Conservation (phyloP, 306 rosid species). For the Dalbergia cochinchinensis region DNA sequence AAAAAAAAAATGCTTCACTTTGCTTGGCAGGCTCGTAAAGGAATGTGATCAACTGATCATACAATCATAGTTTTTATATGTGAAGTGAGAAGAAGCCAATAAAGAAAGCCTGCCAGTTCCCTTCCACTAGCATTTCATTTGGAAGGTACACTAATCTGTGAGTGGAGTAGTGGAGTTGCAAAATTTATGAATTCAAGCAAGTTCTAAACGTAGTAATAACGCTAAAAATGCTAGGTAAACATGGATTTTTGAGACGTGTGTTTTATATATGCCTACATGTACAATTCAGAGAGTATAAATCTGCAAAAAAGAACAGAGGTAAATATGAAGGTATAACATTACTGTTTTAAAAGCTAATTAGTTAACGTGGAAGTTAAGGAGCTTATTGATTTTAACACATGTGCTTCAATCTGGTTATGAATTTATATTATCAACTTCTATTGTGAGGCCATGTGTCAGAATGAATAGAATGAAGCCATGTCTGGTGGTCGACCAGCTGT, state of each 20-base stretch:
- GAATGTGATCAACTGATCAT: slow-evolving; percentile 23
- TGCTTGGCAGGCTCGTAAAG: slow-evolving; percentile 40
- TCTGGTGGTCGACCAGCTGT: neutral
- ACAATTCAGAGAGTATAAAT: no score
- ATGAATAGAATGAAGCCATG: neutral
- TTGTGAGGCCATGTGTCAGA: slow-evolving; percentile 20
- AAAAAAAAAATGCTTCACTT: slow-evolving; percentile 7
- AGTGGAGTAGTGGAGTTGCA: slow-evolving; percentile 17
- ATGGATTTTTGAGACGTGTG: neutral
- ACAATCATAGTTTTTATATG: slow-evolving; percentile 11
- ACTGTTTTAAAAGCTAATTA: no score
- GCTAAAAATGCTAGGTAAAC: no score
- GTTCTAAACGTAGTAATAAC: no score
- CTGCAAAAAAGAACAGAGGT: no score
- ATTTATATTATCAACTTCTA: neutral
- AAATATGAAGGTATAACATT: no score
- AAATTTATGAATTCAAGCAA: neutral
- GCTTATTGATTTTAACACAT: neutral
- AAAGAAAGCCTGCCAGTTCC: slow-evolving; percentile 19
- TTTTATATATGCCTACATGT: no score
- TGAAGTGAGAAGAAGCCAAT: slow-evolving; percentile 13
- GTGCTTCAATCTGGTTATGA: neutral
- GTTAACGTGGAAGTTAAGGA: no score
- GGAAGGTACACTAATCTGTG: slow-evolving; percentile 10
- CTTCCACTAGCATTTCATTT: slow-evolving; percentile 23